These are phyloP conservation scores for Plasmopara muralis DNA, from an alignment of 352 stramenopile species.

Conservation along the genomic window DNA sequence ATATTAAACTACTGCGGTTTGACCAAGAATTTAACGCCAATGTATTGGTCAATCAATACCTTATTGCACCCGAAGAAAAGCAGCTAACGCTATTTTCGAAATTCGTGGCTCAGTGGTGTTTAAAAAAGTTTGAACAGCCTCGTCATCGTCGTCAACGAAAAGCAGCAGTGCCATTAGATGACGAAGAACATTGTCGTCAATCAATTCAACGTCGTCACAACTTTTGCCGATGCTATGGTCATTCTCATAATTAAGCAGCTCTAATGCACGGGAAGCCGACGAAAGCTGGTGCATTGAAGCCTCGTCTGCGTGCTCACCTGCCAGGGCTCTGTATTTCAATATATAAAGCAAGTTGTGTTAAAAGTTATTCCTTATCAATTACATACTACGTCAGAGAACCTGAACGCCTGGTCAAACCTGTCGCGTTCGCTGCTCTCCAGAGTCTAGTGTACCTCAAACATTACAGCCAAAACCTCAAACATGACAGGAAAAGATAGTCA, in stretches of 20 bases:
- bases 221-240: not conserved
- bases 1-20: not conserved
- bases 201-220: not conserved
- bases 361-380: not conserved
- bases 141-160: conserved; percentile 18
- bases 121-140: conserved; percentile 9
- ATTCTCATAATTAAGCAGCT: not conserved
- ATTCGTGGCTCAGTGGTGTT: conserved; percentile 1
- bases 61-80: conserved; percentile 14
- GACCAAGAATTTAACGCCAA: no score
- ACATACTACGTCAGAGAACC: conserved; percentile 2
- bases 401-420: conserved; percentile 29
- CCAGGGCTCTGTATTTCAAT: conserved; percentile 12
- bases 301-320: conserved; percentile 3
- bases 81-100: conserved; percentile 11
- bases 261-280: conserved; percentile 1
- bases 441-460: conserved; percentile 7
- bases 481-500: not conserved
- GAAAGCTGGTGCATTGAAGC: conserved; percentile 18
- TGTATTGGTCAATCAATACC: not conserved
- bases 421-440: conserved; percentile 19
- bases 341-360: not conserved
- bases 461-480: not conserved
- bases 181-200: conserved; percentile 16
- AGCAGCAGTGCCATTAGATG: conserved; percentile 22